A percentile compares a stretch with the other conserved stretches of the same genome.
phyloP scores from a whole-genome alignment of 176 grass and related monocot genomes.

The Urochloa ruziziensis region DNA sequence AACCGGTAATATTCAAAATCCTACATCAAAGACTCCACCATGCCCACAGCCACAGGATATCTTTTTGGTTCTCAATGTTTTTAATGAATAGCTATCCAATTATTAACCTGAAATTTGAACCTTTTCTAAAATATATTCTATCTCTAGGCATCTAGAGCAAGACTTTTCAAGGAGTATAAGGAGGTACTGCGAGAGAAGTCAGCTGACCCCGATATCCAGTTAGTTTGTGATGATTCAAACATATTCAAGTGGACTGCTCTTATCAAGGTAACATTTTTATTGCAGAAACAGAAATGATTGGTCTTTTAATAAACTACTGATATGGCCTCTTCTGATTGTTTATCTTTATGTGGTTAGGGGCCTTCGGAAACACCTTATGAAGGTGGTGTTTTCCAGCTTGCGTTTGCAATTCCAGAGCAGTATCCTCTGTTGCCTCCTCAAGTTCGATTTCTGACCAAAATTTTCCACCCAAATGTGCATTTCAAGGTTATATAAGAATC shows the following conservation, averaged over 20 bases:
- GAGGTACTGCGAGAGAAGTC: conserved; percentile 93
- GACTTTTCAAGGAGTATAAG: conserved; percentile 96
- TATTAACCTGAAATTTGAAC: neutral
- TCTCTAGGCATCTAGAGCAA: conserved; percentile 81
- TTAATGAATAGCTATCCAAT: neutral
- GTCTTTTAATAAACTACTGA: neutral
- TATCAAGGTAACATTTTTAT: conserved; percentile 59
- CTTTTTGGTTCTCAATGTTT: neutral
- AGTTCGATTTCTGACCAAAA: conserved; percentile 98
- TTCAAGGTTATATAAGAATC: conserved; percentile 66
- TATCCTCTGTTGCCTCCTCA: conserved; percentile 98
- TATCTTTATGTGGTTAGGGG: conserved; percentile 45
- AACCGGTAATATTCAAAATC: neutral
- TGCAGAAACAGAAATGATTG: neutral
- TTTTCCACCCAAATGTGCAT: conserved; percentile 99
- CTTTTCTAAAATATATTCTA: conserved; percentile 4
- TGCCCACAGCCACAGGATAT: neutral
- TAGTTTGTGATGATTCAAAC: conserved; percentile 93
- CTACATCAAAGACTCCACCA: neutral
- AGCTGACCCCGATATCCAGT: conserved; percentile 93
- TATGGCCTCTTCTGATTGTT: conserved; percentile 3
- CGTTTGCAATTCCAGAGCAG: conserved; percentile 92
- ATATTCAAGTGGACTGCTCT: conserved; percentile 99
- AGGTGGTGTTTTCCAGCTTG: conserved; percentile 92
- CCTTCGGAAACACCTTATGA: conserved; percentile 96